Conservation (phyloP, 1,139 yeast species). For the Diutina sp. region DNA sequence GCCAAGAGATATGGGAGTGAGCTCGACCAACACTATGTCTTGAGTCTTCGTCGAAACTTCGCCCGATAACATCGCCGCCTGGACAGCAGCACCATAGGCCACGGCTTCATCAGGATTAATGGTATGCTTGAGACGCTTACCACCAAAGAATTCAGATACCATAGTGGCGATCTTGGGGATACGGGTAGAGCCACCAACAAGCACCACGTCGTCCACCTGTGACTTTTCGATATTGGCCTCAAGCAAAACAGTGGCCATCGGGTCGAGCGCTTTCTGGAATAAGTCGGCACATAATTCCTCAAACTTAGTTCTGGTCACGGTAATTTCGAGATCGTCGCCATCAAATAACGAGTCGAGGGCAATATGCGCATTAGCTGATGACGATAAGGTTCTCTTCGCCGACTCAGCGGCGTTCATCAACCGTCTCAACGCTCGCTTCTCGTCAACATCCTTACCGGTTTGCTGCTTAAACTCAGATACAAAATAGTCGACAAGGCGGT, state of each 20-base stretch:
- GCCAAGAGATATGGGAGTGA: conserved; percentile 89
- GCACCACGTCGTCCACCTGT: conserved; percentile 82
- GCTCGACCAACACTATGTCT: conserved; percentile 63
- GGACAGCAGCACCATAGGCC: conserved; percentile 49
- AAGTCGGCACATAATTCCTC: conserved; percentile 84
- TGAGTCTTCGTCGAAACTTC: conserved; percentile 14
- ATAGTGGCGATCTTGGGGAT: conserved; percentile 94
- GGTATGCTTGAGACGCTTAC: conserved; percentile 91
- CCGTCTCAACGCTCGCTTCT: conserved; percentile 32
- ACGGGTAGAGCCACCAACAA: conserved; percentile 97
- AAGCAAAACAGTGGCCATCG: conserved; percentile 84
- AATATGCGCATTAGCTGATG: background rate
- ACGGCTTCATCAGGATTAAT: conserved; percentile 80
- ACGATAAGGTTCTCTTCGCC: conserved; percentile 1
- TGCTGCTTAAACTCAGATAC: conserved; percentile 81
- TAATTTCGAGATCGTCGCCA: conserved; percentile 73
- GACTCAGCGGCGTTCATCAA: background rate
- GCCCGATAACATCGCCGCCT: conserved; percentile 92
- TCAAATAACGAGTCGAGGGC: conserved; percentile 28
- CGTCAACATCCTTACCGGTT: conserved; percentile 82
- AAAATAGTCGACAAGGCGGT: conserved; percentile 64
- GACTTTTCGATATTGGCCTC: conserved; percentile 77
- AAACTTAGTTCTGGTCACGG: conserved; percentile 84
- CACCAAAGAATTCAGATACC: conserved; percentile 76
- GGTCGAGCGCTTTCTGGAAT: conserved; percentile 82